phyloP scores from a whole-genome alignment of 2,329 filamentous ascomycete species.

The Mariannaea elegans region DNA sequence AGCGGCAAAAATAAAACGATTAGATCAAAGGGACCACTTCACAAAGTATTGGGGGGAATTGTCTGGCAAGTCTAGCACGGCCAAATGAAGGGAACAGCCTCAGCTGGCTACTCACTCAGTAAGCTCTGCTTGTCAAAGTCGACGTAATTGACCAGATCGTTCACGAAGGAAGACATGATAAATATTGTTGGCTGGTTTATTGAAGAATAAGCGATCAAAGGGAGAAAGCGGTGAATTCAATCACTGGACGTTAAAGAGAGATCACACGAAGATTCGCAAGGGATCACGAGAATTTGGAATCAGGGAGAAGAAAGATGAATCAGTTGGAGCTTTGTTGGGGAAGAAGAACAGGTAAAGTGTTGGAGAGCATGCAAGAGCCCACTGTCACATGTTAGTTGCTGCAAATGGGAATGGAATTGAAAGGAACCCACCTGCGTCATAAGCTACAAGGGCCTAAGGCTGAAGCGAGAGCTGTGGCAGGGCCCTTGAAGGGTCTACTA shows the following conservation, averaged over 20 bases:
- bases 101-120: slow-evolving; percentile 61
- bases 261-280: too few species aligned
- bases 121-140: slow-evolving; percentile 75
- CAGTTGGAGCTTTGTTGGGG: slow-evolving; percentile 21
- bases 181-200: slow-evolving; percentile 1
- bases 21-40: too few species aligned
- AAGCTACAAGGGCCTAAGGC: neutral
- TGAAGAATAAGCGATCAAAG: too few species aligned
- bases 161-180: slow-evolving; percentile 51
- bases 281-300: neutral
- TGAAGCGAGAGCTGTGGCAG: neutral
- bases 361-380: slow-evolving; percentile 3
- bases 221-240: slow-evolving; percentile 1
- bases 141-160: slow-evolving; percentile 68
- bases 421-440: slow-evolving; percentile 18
- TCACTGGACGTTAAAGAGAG: too few species aligned
- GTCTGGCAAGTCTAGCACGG: neutral
- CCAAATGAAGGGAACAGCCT: neutral
- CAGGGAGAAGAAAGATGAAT: neutral
- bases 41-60: slow-evolving; percentile 8
- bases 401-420: neutral
- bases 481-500: too few species aligned
- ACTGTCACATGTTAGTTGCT: slow-evolving; percentile 25
- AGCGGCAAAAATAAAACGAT: slow-evolving; percentile 19
- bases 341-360: neutral